phyloP scores from a whole-genome alignment of 2,329 filamentous ascomycete genomes.

The Lachnellula cervina region DNA sequence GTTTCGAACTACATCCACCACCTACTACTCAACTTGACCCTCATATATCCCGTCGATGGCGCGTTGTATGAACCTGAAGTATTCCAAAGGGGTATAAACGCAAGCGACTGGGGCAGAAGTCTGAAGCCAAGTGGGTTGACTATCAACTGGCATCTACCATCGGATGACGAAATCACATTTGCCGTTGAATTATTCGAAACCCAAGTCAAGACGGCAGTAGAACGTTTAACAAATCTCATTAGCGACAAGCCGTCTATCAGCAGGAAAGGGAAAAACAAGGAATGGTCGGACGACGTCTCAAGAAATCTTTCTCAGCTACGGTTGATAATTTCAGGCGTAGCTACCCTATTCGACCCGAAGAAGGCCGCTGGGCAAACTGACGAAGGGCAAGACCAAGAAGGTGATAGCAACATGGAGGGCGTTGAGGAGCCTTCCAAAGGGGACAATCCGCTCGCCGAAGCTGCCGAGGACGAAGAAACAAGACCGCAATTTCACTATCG shows the following conservation, averaged over 20 bases:
- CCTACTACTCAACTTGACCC: constrained; percentile 86
- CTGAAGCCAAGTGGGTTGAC: constrained; percentile 70
- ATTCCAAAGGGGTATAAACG: constrained; percentile 64
- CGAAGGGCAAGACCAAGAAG: constrained; percentile 41
- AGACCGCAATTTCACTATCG: constrained; percentile 85
- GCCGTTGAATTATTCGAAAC: constrained; percentile 84
- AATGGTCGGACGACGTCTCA: constrained; percentile 97
- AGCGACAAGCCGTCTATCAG: constrained; percentile 77
- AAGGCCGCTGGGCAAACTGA: constrained; percentile 54
- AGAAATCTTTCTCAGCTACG: constrained; percentile 82
- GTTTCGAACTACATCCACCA: constrained; percentile 98
- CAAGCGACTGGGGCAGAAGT: constrained; percentile 80
- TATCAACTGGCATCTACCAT: constrained; percentile 88
- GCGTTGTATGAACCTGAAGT: constrained; percentile 78
- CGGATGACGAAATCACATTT: constrained; percentile 75
- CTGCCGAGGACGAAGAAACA: constrained; percentile 74
- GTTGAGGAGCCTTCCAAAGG: constrained; percentile 49
- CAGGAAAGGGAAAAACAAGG: constrained; percentile 91
- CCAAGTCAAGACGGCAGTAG: constrained; percentile 71
- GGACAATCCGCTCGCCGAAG: constrained; percentile 54
- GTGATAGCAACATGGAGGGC: constrained; percentile 42
- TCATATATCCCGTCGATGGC: constrained; percentile 89
- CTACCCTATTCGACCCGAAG: constrained; percentile 79
- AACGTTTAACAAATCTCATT: constrained; percentile 73
- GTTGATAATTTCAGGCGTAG: constrained; percentile 85